These are phyloP conservation scores for Dipteronia sinensis DNA, from an alignment of 345 rosid genomes.

Conservation along the genomic window DNA sequence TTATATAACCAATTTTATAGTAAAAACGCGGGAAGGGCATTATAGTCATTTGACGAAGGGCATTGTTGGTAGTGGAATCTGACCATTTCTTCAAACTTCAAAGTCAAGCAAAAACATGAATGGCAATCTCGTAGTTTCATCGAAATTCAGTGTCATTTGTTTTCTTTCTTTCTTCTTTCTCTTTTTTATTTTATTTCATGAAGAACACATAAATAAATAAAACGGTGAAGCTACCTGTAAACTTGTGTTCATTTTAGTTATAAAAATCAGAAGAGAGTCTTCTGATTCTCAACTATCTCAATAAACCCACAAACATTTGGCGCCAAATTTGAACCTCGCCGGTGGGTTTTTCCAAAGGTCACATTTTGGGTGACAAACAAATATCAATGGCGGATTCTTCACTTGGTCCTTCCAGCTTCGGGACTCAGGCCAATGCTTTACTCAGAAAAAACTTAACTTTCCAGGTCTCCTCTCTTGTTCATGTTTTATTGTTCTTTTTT, in stretches of 20 bases:
- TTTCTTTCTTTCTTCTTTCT: too few species aligned
- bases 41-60: background rate
- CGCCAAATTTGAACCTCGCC: conserved; percentile 10
- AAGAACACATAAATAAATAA: background rate
- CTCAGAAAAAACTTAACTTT: conserved; percentile 79
- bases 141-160: background rate
- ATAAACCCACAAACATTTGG: background rate
- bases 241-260: background rate
- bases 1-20: too few species aligned
- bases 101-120: background rate
- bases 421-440: conserved; percentile 76
- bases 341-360: conserved; percentile 8
- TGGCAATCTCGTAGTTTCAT: background rate
- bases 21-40: background rate
- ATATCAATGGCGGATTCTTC: conserved; percentile 46
- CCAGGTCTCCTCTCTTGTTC: conserved; percentile 52
- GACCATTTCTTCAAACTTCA: too few species aligned
- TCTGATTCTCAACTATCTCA: background rate
- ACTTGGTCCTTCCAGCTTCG: conserved; percentile 50
- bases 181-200: background rate
- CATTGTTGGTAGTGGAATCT: background rate
- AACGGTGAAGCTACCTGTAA: background rate
- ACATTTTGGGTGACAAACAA: background rate
- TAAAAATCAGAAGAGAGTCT: background rate
- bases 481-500: background rate